Evolutionary conservation across 495 filamentous ascomycete species (phyloP), one percentile per base, ranked within the genome.

Genomic region (Aspergillus carlsbadensis): DNA sequence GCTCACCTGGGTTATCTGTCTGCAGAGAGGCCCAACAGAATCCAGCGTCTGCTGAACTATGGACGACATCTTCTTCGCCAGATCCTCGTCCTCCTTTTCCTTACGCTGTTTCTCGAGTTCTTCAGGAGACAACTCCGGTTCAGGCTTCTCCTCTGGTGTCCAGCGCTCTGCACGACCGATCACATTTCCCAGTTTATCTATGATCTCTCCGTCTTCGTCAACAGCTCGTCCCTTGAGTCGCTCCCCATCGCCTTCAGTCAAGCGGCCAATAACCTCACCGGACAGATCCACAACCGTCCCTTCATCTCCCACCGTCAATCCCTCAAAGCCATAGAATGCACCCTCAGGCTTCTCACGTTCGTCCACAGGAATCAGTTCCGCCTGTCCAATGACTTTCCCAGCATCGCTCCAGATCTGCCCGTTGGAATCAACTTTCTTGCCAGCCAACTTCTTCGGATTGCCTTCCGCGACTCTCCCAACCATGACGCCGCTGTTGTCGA

Each of bases 121-220:
- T 15, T 80, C 76, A 1, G 55, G 51, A 13, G 58, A 64, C 6
- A 47, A 33, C 85, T 85, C 43, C 1, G 53, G 42, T 20, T 45
- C 20, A 13, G 42, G 42, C 42, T 45, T 81, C 72, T 84, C 81
- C 52, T 86, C 82, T 3, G 87, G 84, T 45, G 82, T 78, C 84
- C 85, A 92, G 26, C 87, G 79, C 65, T 91, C 87, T 20, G 88
- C 87, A 52, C 85, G 83, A 41, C 89, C 89, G 22, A 92, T 76
- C 35, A 77, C 74, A 61, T 92, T 92, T 53, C 88, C 89, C 57
- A 85, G 83, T 65, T 80, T 82, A 72, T 92, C 89, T 49, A 83
- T 72, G 21, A 92, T 78, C 44, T 92, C 89, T 15, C 89, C 89
- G 58, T 91, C 87, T 50, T 87, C 84, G 60, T 92, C 89, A n/a